These are phyloP conservation scores for Haemoproteus tartakovskyi DNA, from an alignment of 169 alveolate genomes.

Conservation along the genomic window DNA sequence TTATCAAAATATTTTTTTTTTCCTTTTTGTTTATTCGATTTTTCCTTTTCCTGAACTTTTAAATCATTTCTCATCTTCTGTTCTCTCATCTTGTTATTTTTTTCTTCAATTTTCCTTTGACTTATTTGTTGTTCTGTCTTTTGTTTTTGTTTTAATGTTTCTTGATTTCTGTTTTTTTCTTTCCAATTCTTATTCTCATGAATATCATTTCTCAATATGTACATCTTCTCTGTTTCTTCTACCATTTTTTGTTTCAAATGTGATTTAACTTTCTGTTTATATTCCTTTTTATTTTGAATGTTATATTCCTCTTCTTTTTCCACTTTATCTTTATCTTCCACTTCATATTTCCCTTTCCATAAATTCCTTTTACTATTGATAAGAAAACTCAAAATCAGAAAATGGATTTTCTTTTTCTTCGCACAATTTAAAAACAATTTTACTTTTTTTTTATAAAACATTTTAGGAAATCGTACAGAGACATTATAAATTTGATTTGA, in stretches of 20 bases:
- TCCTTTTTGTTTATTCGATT: not conserved
- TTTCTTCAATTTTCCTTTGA: no score
- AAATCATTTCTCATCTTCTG: not conserved
- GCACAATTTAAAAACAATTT: conserved; percentile 46
- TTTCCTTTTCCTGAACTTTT: not conserved
- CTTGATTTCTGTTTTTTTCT: no score
- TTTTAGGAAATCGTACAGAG: conserved; percentile 27
- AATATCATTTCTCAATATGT: no score
- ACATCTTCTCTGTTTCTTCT: no score
- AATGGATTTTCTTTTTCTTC: conserved; percentile 29
- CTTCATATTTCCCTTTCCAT: not conserved
- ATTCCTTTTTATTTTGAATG: no score
- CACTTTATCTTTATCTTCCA: not conserved
- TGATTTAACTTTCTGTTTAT: no score
- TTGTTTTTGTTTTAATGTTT: no score
- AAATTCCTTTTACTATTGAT: not conserved
- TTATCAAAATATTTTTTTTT: not conserved
- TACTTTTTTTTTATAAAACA: conserved; percentile 14
- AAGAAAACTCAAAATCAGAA: conserved; percentile 28
- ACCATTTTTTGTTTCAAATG: no score
- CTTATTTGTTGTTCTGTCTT: no score
- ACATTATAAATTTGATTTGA: not conserved
- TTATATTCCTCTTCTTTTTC: not conserved
- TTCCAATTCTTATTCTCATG: no score
- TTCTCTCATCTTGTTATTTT: no score